Evolutionary conservation across 1,284 basidiomycete genomes (phyloP), one percentile per base, ranked within the genome.

Genomic region (Apiotrichum brassicae): DNA sequence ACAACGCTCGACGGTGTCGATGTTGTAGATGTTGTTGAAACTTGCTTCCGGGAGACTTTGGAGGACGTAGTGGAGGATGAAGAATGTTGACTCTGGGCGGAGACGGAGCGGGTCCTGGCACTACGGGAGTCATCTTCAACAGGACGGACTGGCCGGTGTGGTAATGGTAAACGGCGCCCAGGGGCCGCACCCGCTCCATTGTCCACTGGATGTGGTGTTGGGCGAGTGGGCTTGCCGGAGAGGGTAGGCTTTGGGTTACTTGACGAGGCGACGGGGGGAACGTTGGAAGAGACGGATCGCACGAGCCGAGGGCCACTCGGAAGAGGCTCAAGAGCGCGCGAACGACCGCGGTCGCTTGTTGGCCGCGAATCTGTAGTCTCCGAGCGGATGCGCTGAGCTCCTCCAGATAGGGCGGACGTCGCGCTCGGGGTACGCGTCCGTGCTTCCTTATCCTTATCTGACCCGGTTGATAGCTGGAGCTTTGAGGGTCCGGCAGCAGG

Each of bases 211-310:
- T 35, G 22, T 6, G 18, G 52, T 9, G 28, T 30, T 7, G 64
- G 62, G 22, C 64, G 49, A 8, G 48, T 41, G 11, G 62, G 64
- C 37, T 57, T 58, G 14, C 55, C 55, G 4, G 19, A 19, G n/a
- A 28, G 18, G 13, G 33, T 7, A 7, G 13, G 13, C 11, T 61
- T 39, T 2, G 59, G 54, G 9, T 60, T 7, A 11, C 11, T 26
- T 25, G 43, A 42, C 4, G 44, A 53, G 12, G 44, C 26, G 13
- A 49, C 25, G 25, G 45, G 46, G 9, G 44, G 28, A 4, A 41
- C 23, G 24, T 20, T 28, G 33, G 40, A 24, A 12, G 36, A 40
- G n/a, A 33, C 28, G 22, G 46, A 48, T 2, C 38, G 46, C 3
- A 39, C 41, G 1, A 43, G 22, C 13, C 36, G 35, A 1, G 33